Percentiles rank a stretch among this genome's conserved stretches.
phyloP scores from a whole-genome alignment of 2,329 filamentous ascomycete species.

The Epichloe uncinata region DNA sequence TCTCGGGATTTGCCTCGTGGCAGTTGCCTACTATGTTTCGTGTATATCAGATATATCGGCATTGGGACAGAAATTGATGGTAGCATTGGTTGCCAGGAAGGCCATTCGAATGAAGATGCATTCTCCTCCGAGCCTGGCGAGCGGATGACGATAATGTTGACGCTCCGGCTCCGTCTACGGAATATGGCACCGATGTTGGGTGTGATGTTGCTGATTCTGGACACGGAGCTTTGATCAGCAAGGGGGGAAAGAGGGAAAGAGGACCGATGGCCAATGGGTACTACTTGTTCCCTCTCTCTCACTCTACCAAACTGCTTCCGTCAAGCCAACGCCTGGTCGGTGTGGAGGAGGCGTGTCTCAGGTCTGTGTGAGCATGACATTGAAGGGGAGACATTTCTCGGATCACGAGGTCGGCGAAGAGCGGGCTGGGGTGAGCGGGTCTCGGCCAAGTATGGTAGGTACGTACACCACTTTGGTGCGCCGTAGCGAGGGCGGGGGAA shows the following conservation, averaged over 20 bases:
- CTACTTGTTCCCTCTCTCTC: neutral
- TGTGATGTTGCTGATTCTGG: no score
- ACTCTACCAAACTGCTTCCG: neutral
- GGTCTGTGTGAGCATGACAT: neutral
- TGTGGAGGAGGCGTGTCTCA: neutral
- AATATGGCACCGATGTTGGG: no score
- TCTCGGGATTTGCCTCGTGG: no score
- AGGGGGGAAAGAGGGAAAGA: no score
- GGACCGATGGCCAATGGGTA: neutral
- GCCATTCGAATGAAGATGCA: neutral
- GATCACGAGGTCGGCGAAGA: conserved; percentile 1
- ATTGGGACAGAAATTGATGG: no score
- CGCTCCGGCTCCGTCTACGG: no score
- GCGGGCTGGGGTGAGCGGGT: neutral
- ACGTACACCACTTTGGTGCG: neutral
- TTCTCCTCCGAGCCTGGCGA: no score
- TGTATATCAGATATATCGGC: no score
- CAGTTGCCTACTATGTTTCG: no score
- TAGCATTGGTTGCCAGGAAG: neutral
- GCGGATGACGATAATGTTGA: neutral
- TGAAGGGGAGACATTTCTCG: neutral
- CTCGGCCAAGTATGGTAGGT: neutral
- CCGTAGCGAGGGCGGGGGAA: neutral
- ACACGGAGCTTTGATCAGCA: no score
- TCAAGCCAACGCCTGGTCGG: neutral